A percentile compares a stretch with the other conserved stretches of the same genome.
These are phyloP conservation scores for Malassezia psittaci DNA, from an alignment of 1,284 basidiomycete species.

Conservation along the genomic window DNA sequence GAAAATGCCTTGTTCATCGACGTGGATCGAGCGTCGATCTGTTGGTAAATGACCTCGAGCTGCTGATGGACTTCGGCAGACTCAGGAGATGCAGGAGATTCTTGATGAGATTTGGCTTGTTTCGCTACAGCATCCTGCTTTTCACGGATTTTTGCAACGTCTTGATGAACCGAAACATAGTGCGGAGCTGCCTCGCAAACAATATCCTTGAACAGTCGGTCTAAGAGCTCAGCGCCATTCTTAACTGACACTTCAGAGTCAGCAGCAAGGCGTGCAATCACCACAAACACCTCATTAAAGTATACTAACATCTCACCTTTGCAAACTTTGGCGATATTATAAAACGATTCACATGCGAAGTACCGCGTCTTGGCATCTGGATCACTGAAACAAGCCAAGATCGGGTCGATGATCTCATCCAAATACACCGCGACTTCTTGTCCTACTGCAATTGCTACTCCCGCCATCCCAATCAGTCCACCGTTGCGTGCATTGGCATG, in stretches of 20 bases:
- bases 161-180: conserved; percentile 79
- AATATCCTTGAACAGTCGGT: conserved; percentile 91
- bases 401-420: conserved; percentile 77
- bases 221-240: conserved; percentile 96
- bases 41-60: conserved; percentile 9
- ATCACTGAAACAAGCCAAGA: conserved; percentile 88
- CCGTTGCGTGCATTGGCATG: conserved; percentile 73
- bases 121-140: conserved; percentile 53
- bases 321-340: conserved; percentile 92
- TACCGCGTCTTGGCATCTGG: conserved; percentile 89
- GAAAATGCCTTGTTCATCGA: conserved; percentile 60
- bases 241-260: conserved; percentile 94
- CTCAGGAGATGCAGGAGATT: conserved; percentile 37
- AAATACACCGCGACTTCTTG: conserved; percentile 87
- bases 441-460: conserved; percentile 86
- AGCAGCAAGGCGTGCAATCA: conserved; percentile 75
- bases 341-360: conserved; percentile 92
- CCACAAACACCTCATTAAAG: conserved; percentile 97
- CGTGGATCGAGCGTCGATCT: conserved; percentile 20
- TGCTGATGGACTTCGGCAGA: conserved; percentile 27
- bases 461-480: conserved; percentile 89
- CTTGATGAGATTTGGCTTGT: conserved; percentile 21
- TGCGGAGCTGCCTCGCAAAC: conserved; percentile 91
- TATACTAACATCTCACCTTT: conserved; percentile 94
- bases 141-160: conserved; percentile 51